phyloP scores from a whole-genome alignment of 1,284 basidiomycete genomes.

The Fomitopsis palustris region DNA sequence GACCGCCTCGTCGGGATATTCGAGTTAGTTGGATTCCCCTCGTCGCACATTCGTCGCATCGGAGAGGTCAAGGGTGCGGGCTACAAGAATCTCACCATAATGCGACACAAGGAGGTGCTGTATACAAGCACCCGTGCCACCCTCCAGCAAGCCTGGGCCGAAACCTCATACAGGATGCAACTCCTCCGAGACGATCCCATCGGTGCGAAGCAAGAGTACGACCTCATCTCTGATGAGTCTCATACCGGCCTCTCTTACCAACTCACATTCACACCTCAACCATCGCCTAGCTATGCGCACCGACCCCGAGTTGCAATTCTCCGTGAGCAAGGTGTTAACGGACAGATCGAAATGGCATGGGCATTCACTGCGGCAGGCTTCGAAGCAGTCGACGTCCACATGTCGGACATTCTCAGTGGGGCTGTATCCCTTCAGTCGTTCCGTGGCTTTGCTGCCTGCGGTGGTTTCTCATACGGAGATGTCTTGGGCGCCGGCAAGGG shows the following conservation, averaged over 20 bases:
- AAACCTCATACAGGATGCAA: conserved; percentile 95
- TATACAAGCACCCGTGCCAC: conserved; percentile 66
- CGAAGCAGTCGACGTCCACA: conserved; percentile 93
- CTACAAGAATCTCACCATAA: conserved; percentile 65
- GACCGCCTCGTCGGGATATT: conserved; percentile 61
- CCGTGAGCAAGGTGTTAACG: conserved; percentile 98
- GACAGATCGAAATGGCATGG: conserved; percentile 99
- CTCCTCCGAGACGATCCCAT: conserved; percentile 81
- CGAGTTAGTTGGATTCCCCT: conserved; percentile 68
- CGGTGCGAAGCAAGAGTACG: conserved; percentile 81
- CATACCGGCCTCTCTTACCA: conserved; percentile 78
- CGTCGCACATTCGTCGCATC: conserved; percentile 69
- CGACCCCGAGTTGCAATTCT: conserved; percentile 93
- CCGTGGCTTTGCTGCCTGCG: conserved; percentile 91
- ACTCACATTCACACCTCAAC: conserved; percentile 59
- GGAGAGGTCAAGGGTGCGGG: conserved; percentile 58
- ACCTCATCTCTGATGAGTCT: conserved; percentile 64
- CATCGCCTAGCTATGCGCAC: conserved; percentile 33
- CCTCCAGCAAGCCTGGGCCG: conserved; percentile 88
- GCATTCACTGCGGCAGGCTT: conserved; percentile 93
- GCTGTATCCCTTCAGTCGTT: conserved; percentile 64
- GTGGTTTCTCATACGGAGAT: conserved; percentile 98
- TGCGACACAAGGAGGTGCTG: conserved; percentile 49
- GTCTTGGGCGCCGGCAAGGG: conserved; percentile 97
- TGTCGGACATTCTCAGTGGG: conserved; percentile 92